Evolutionary conservation across 306 rosid species (phyloP).

Genomic region (apple (Malus domestica)): DNA sequence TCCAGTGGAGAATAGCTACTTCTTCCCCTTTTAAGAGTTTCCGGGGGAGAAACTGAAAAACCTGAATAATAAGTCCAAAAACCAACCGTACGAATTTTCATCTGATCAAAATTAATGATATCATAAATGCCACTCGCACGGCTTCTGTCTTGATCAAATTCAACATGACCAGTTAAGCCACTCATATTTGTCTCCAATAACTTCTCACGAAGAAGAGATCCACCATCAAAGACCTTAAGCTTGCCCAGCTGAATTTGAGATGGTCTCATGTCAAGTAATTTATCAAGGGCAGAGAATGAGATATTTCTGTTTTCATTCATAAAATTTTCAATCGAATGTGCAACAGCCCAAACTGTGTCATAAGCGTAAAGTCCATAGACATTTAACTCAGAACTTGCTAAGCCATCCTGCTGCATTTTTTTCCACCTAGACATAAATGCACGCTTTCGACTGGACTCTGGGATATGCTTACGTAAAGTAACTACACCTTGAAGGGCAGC

Average conservation of each 20-base stretch:
- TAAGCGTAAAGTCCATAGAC: conserved; percentile 72
- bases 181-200: conserved; percentile 50
- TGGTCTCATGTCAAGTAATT: conserved; percentile 19
- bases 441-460: conserved; percentile 46
- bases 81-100: conserved; percentile 43
- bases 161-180: conserved; percentile 67
- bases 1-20: conserved; percentile 18
- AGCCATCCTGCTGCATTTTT: conserved; percentile 36
- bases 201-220: conserved; percentile 46
- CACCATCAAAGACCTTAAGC: conserved; percentile 64
- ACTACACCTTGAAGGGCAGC: conserved; percentile 68
- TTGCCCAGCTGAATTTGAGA: conserved; percentile 44
- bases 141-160: conserved; percentile 51
- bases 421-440: conserved; percentile 55
- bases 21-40: conserved; percentile 28
- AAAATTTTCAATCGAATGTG: conserved; percentile 52
- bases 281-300: conserved; percentile 42
- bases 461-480: conserved; percentile 63
- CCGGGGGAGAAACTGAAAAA: conserved; percentile 59
- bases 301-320: conserved; percentile 37
- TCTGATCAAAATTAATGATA: conserved; percentile 56
- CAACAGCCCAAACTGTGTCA: conserved; percentile 77
- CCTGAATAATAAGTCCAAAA: conserved; percentile 72
- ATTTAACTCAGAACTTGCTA: conserved; percentile 38
- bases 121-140: conserved; percentile 57